phyloP scores from a whole-genome alignment of 1,284 basidiomycete genomes.

The Ustilago tritici region DNA sequence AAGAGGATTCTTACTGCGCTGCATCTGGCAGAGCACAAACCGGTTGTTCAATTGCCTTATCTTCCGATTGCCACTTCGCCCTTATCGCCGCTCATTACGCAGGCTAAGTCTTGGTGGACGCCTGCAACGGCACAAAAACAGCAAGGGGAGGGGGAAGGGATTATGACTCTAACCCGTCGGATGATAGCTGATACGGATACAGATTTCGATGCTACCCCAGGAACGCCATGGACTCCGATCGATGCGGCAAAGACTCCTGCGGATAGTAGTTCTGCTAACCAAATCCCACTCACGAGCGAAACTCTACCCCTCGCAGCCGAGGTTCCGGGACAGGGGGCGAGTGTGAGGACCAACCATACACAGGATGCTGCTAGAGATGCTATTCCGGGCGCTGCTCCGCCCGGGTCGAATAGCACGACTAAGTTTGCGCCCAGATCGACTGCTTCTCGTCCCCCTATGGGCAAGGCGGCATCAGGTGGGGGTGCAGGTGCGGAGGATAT shows the following conservation, averaged over 20 bases:
- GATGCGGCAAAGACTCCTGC: conserved; percentile 11
- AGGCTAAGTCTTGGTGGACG: conserved; percentile 49
- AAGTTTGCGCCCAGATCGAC: conserved; percentile 19
- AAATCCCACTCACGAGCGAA: conserved; percentile 32
- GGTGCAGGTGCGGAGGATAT: conserved; percentile 15
- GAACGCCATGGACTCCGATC: conserved; percentile 38
- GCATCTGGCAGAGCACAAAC: conserved; percentile 52
- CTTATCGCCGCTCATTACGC: conserved; percentile 58
- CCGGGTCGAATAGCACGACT: conserved; percentile 18
- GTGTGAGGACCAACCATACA: conserved; percentile 13
- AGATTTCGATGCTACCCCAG: conserved; percentile 29
- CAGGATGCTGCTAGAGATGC: conserved; percentile 18
- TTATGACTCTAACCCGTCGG: conserved; percentile 37
- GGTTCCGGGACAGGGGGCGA: conserved; percentile 12
- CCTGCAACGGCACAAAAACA: conserved; percentile 16
- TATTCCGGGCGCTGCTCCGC: neutral
- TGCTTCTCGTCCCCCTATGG: conserved; percentile 4
- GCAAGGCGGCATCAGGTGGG: neutral
- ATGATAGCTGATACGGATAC: conserved; percentile 22
- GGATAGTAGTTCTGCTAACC: conserved; percentile 1
- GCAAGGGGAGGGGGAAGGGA: conserved; percentile 20
- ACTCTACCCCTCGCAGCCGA: conserved; percentile 19
- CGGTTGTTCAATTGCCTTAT: conserved; percentile 89
- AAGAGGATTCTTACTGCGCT: conserved; percentile 55
- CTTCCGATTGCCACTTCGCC: conserved; percentile 90